Base-by-base conservation (phyloP, 306 rosid species). In the Citrullus mucosospermus region DNA sequence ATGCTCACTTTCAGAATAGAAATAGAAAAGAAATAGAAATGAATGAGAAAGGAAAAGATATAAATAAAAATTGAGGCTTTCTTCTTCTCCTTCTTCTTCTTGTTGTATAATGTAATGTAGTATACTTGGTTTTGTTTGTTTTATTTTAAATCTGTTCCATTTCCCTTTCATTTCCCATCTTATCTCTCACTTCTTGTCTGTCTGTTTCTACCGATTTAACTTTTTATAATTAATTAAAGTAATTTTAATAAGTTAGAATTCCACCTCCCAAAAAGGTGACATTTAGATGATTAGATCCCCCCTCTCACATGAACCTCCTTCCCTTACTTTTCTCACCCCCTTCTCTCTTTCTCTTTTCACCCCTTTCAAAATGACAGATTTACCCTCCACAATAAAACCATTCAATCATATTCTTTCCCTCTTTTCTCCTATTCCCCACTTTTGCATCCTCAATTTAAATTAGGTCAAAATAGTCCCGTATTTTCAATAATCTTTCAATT, bases 1-100 rank as follows among this genome's bases (percentile, higher is more conserved):
- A 78, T 78, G 67, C 80, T 78, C 43, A 78, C 80, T 78, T 78
- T 78, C 72, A 78, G 73, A 70, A 70, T 44, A 12, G 73, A 66
- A 66, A 38, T 59, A 25, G 28, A 25, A 25, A 9, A 4, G 62
- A 62, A 55, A 55, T 55, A 25, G 66, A n/a, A 56, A 54, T 74
- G 44, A 50, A 55, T 77, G 56, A 22, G 39, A 30, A 41, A 39
- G 50, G 18, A 41, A 77, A 77, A 36, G 39, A 36, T 36, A 55
- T 44, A 43, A 46, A 57, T n/a, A 41, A 50, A 30, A 63, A 0
- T 10, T 0, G 30, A 56, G 53, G 5, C 13, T 54, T 56, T 48
- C 8, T 46, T 46, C 1, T 2, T 9, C 28, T 25, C 0, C 28
- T 25, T 25, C 28, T 46, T 8, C 68, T 57, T 59, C 6, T 16